These are phyloP conservation scores for Phoma sp. DNA, from an alignment of 2,329 filamentous ascomycete species.

Conservation along the genomic window DNA sequence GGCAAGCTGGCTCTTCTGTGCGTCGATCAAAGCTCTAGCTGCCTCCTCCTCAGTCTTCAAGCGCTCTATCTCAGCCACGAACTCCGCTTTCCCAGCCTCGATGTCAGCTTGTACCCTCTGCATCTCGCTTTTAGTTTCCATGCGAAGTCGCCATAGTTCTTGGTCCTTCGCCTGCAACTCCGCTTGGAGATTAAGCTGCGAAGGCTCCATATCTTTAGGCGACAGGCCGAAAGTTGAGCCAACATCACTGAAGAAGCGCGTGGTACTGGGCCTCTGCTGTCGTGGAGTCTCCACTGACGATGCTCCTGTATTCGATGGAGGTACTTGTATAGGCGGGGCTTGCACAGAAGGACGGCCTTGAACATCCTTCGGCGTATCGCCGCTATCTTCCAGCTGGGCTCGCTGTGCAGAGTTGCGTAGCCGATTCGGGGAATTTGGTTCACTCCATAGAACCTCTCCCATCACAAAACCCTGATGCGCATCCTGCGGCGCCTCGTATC, in stretches of 20 bases:
- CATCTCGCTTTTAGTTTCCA: constrained; percentile 28
- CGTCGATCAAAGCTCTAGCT: constrained; percentile 24
- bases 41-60: constrained; percentile 26
- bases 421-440: constrained; percentile 19
- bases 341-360: neutral
- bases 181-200: constrained; percentile 19
- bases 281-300: constrained; percentile 1
- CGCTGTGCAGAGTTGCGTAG: constrained; percentile 24
- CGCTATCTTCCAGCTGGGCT: constrained; percentile 19
- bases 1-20: constrained; percentile 20
- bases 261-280: constrained; percentile 4
- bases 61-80: constrained; percentile 20
- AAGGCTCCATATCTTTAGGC: neutral
- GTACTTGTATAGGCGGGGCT: constrained; percentile 1
- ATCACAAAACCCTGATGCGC: constrained; percentile 31
- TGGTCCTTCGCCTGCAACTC: constrained; percentile 42
- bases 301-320: neutral
- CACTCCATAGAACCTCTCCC: constrained; percentile 29
- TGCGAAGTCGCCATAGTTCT: constrained; percentile 29
- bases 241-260: constrained; percentile 14
- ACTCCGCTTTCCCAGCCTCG: constrained; percentile 22
- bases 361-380: constrained; percentile 8
- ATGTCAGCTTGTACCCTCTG: constrained; percentile 23
- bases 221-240: constrained; percentile 12
- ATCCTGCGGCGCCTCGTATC: constrained; percentile 16